A percentile compares a stretch with the other conserved stretches of the same genome.
phyloP scores from a whole-genome alignment of 2,329 filamentous ascomycete genomes.

The Neoascochyta sp. region DNA sequence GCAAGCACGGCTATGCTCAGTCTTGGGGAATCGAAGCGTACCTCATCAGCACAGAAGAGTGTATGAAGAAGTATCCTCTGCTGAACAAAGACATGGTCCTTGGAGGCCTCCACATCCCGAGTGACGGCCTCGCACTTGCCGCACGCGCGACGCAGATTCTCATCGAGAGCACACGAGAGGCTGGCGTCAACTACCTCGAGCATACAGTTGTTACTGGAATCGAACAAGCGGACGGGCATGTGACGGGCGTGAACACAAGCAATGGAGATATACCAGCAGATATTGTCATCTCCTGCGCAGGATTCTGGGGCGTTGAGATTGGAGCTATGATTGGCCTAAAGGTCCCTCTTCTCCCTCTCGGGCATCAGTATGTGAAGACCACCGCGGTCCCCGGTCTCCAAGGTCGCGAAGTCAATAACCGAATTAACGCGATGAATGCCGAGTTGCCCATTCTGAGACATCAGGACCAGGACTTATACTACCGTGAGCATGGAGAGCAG shows the following conservation, averaged over 20 bases:
- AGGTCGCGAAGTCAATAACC: constrained; percentile 39
- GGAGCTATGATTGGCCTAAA: constrained; percentile 58
- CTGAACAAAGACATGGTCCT: constrained; percentile 53
- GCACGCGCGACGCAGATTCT: constrained; percentile 60
- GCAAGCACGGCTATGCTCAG: constrained; percentile 58
- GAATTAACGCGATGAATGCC: constrained; percentile 49
- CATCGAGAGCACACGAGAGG: constrained; percentile 54
- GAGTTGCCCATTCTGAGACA: constrained; percentile 58
- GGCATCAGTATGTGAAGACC: constrained; percentile 63
- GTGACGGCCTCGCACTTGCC: constrained; percentile 58
- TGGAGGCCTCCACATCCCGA: constrained; percentile 59
- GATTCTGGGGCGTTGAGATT: constrained; percentile 64
- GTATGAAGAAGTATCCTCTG: constrained; percentile 52
- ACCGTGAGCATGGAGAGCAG: constrained; percentile 60
- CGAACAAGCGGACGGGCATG: constrained; percentile 46
- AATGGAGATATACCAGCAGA: constrained; percentile 53
- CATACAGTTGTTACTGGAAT: constrained; percentile 58
- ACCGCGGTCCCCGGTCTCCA: constrained; percentile 48
- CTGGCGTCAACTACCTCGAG: constrained; percentile 58
- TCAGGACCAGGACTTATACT: constrained; percentile 63
- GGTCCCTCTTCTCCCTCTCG: constrained; percentile 59
- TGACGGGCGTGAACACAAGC: constrained; percentile 56
- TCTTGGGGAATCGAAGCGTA: constrained; percentile 59
- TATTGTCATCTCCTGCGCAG: constrained; percentile 60
- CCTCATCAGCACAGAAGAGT: constrained; percentile 53